These are phyloP conservation scores for Solanum aculeatissimum DNA, from an alignment of 305 asterid species.

Conservation along the genomic window DNA sequence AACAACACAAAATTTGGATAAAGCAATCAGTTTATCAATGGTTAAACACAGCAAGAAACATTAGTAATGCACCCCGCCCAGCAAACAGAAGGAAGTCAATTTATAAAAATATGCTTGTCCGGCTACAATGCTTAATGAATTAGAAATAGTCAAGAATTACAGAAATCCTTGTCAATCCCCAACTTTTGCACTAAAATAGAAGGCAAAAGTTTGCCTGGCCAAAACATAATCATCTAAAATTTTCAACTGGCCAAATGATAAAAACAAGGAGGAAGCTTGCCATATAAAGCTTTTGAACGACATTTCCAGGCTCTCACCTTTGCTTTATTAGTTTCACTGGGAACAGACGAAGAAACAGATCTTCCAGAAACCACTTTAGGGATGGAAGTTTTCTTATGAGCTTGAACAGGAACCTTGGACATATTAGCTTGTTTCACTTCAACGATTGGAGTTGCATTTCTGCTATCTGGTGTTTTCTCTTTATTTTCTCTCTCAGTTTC, in stretches of 20 bases:
- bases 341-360: not conserved
- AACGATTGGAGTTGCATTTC: not conserved
- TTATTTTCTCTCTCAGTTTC: slow-evolving; percentile 2
- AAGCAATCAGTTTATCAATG: not conserved
- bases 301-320: slow-evolving; percentile 4
- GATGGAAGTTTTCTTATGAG: not conserved
- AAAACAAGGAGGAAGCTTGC: not conserved
- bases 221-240: not conserved
- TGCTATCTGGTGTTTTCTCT: slow-evolving; percentile 17
- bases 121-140: not conserved
- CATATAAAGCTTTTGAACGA: not conserved
- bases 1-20: not conserved
- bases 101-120: not conserved
- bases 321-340: not conserved
- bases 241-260: not conserved
- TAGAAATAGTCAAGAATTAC: not conserved
- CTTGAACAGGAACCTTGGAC: slow-evolving; percentile 1
- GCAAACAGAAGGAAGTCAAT: not conserved
- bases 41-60: not conserved
- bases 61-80: not conserved
- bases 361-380: not conserved
- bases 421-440: not conserved
- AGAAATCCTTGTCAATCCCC: not conserved
- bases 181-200: not conserved
- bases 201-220: not conserved